These are phyloP conservation scores for Nitzschia inconspicua DNA, from an alignment of 108 stramenopile genomes.

Conservation along the genomic window DNA sequence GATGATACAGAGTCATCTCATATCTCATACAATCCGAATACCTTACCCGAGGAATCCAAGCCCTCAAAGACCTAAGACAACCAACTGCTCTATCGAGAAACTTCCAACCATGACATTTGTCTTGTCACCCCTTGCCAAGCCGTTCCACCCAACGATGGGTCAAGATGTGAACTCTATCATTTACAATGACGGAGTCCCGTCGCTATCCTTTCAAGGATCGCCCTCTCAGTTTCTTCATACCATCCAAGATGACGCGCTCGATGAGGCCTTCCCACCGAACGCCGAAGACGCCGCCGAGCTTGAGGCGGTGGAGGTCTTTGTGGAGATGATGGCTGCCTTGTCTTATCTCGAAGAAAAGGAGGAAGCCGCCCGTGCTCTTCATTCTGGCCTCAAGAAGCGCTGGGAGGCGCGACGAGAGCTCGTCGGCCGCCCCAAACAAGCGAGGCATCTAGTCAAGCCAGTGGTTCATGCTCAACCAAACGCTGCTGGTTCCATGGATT, in stretches of 20 bases:
- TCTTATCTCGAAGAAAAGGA: constrained; percentile 45
- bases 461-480: constrained; percentile 14
- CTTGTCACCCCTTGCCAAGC: too few relatives aligned
- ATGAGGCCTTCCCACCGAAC: constrained; percentile 50
- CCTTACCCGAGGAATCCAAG: too few relatives aligned
- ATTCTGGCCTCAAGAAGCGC: constrained; percentile 35
- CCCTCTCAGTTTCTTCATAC: constrained; percentile 29
- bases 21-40: too few relatives aligned
- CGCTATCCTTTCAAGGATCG: constrained; percentile 6
- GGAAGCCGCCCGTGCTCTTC: constrained; percentile 33
- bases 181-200: constrained; percentile 32
- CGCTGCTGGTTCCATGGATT: constrained; percentile 1
- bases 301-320: constrained; percentile 45
- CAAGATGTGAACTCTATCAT: constrained; percentile 20
- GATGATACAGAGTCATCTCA: too few relatives aligned
- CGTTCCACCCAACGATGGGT: constrained; percentile 32
- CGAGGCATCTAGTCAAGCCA: constrained; percentile 12
- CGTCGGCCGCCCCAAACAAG: constrained; percentile 25
- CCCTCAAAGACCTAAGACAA: too few relatives aligned
- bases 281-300: constrained; percentile 59
- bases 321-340: constrained; percentile 41
- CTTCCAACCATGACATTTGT: too few relatives aligned
- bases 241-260: constrained; percentile 46
- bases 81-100: too few relatives aligned
- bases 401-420: constrained; percentile 55